phyloP scores from a whole-genome alignment of 768 basidiomycete species.

The Inosperma sp. region DNA sequence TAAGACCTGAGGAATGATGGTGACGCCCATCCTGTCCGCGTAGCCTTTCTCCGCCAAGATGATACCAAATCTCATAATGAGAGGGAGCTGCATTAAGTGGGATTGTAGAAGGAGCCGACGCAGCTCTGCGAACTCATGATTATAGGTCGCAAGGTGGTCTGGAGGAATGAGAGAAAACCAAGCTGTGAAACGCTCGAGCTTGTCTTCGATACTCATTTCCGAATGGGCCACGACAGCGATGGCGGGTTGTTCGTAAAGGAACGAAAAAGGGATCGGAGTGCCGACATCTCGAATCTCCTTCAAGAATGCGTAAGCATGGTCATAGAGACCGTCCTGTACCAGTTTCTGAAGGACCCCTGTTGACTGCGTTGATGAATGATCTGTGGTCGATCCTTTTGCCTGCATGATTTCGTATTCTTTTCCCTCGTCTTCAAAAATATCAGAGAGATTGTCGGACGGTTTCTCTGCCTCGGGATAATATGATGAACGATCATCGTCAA shows the following conservation, averaged over 20 bases:
- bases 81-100: conserved; percentile 21
- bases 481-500: neutral
- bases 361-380: conserved; percentile 13
- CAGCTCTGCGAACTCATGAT: conserved; percentile 18
- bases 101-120: conserved; percentile 23
- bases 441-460: conserved; percentile 28
- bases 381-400: conserved; percentile 11
- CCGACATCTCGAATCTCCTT: conserved; percentile 30
- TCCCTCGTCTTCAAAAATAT: conserved; percentile 35
- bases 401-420: conserved; percentile 21
- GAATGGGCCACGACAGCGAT: conserved; percentile 15
- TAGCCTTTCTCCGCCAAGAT: conserved; percentile 40
- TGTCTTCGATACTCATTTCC: conserved; percentile 10
- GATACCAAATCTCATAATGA: conserved; percentile 30
- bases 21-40: conserved; percentile 14
- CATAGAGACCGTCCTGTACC: conserved; percentile 19
- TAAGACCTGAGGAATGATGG: conserved; percentile 37
- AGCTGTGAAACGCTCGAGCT: conserved; percentile 17
- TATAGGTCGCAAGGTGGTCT: neutral
- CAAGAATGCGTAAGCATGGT: conserved; percentile 30
- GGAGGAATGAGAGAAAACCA: conserved; percentile 37
- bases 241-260: conserved; percentile 28
- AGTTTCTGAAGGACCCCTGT: conserved; percentile 21
- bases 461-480: neutral
- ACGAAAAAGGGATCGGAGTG: conserved; percentile 26